Evolutionary conservation across 2,329 filamentous ascomycete species (phyloP).

Genomic region (Aspergillus fischeri): DNA sequence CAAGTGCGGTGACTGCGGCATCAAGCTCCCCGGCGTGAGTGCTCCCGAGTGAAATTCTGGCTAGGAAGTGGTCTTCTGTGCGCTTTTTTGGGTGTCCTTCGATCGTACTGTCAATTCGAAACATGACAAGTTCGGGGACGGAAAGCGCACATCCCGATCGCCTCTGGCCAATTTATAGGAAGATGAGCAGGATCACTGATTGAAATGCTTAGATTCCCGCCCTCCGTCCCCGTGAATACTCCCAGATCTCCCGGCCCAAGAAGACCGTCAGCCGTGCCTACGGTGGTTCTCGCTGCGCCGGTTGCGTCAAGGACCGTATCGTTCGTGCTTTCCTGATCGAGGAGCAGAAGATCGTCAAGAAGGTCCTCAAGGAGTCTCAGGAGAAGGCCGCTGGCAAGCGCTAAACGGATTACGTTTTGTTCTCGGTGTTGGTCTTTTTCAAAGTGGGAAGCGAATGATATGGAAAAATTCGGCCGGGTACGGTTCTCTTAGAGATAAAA

Average conservation of each 20-base stretch:
- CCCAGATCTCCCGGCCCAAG: constrained; percentile 94
- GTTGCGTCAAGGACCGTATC: constrained; percentile 97
- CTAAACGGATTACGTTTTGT: constrained; percentile 34
- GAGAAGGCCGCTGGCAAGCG: constrained; percentile 55
- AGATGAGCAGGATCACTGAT: constrained; percentile 10
- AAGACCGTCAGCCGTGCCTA: constrained; percentile 99
- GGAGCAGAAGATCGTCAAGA: constrained; percentile 99
- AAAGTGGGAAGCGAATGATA: constrained; percentile 33
- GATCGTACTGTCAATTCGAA: not conserved
- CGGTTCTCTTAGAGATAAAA: constrained; percentile 30
- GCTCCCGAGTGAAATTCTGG: constrained; percentile 19
- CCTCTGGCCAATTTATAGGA: not conserved
- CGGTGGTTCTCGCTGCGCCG: constrained; percentile 95
- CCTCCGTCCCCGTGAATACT: constrained; percentile 96
- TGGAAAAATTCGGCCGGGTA: constrained; percentile 33
- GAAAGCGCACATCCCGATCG: constrained; percentile 8
- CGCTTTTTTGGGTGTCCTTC: not conserved
- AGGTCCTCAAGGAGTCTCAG: constrained; percentile 98
- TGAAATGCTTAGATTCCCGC: constrained; percentile 67
- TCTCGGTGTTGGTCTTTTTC: constrained; percentile 32
- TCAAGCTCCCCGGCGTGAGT: constrained; percentile 97
- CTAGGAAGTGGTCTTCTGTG: constrained; percentile 10
- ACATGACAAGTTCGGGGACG: constrained; percentile 2
- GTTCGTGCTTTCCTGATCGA: constrained; percentile 98
- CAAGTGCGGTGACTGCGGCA: constrained; percentile 98